Evolutionary conservation across 192 early-diverging fungal species (phyloP), one percentile per base, ranked within the genome.

Genomic region (Backusella macrospora): DNA sequence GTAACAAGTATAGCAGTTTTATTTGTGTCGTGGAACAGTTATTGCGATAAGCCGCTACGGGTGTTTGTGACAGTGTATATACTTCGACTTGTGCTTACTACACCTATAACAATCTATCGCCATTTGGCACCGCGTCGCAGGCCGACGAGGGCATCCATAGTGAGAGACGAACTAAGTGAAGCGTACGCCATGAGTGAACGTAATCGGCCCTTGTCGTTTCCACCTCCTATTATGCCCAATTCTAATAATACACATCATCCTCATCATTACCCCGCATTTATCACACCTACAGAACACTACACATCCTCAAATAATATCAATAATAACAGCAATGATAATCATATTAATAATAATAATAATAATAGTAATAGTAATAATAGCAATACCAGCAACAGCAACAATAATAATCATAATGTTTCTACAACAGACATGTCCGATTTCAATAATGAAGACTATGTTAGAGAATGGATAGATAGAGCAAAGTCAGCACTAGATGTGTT

Each of bases 21-120:
- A 34, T 69, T 73, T 45, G 21, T 90, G 18, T 86, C 84, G 68
- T 84, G 85, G 38, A 62, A 83, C 29, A 75, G 72, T 62, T 74
- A 43, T 67, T 87, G 85, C 63, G 77, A 86, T 62, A 83, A 83
- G 38, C 80, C 81, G 18, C 82, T 95, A 10, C 84, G 86, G 26
- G 67, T 85, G 7, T 91, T 90, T 52, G 73, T 94, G 40, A 81
- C 88, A 37, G 75, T 92, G 0, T 86, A 91, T 65, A 80, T 90
- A 37, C 43, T 87, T 14, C 83, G 90, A 21, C 74, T 90, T 16
- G 72, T 87, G 18, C 43, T 92, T 40, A 83, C 83, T 18, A 84
- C 86, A 43, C 93, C 93, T 37, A 85, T 95, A 16, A 86, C 85
- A 34, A 69, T 91, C 37, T 88, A 83, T 71, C 81, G 84, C 40